Base-by-base conservation (phyloP, 225 moss, liverwort and hornwort genomes). In the Bryoerythrophyllum caledonicum region DNA sequence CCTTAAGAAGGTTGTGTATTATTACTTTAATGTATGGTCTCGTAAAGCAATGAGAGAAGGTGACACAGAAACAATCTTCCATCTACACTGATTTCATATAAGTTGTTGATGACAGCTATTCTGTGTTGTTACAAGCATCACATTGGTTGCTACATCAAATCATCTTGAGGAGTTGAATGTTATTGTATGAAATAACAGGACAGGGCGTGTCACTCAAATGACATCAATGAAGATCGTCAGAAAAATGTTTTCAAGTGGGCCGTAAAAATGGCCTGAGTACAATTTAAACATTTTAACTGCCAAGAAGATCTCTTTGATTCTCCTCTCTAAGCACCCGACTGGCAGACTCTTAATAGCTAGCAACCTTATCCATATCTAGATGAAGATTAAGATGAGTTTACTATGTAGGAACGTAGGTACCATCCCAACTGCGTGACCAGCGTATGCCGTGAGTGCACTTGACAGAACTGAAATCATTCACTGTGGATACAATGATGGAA, bases 141-240 rank as follows among this genome's bases (percentile, higher is more conserved):
- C 17, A 78, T 62, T 7, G 6, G 16, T 40, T 63, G 56, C 28
- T 46, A 70, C 10, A 53, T 19, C 24, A 58, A 19, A 55, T 8
- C 25, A 15, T 43, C 55, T 16, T 14, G 15, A 49, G 48, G 30
- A 0, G 10, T 51, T 10, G 60, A 66, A 32, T 41, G 30, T 59
- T 37, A 43, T 35, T 25, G 7, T 66, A 44, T 4, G 27, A 26
- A 16, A 17, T 16, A 16, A 65, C 27, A 7, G 15, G 58, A 57
- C 67, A 67, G 58, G 20, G 53, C 12, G 52, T 66, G 70, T 67
- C 74, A 74, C n/a, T 54, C 53, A 55, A 32, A 37, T 55, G 19
- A 32, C 41, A 26, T 25, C 6, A 10, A 74, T 38, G 30, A 57
- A 23, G n/a, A 44, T 40, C 26, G 56, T 55, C 74, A 53, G 63